Percentiles rank a stretch among this genome's conserved stretches.
phyloP scores from a whole-genome alignment of 2,329 filamentous ascomycete genomes.

The Verticillium isaacii region DNA sequence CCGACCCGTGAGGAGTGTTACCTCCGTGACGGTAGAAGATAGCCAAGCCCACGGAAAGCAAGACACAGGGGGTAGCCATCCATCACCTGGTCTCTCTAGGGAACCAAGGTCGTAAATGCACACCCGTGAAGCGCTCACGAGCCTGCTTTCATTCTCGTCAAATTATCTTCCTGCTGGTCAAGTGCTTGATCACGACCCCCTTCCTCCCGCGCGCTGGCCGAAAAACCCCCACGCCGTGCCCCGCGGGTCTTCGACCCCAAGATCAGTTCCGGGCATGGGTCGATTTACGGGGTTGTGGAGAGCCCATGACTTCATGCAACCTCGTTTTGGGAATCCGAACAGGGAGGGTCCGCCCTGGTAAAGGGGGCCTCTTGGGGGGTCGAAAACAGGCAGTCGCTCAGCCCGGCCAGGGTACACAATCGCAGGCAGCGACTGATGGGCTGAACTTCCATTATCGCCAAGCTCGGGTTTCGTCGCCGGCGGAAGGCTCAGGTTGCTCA shows the following conservation, averaged over 20 bases:
- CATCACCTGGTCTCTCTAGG: background rate
- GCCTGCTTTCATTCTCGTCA: background rate
- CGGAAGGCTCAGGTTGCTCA: background rate
- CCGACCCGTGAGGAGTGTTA: background rate
- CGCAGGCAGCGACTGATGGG: background rate
- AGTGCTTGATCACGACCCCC: background rate
- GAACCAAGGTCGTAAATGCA: background rate
- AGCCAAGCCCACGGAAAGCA: background rate
- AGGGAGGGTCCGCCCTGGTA: background rate
- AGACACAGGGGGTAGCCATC: background rate
- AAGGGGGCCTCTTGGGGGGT: background rate
- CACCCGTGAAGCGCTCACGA: background rate
- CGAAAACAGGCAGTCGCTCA: background rate
- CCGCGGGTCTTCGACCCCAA: background rate
- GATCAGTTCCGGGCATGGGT: background rate
- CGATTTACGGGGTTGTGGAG: constrained; percentile 14
- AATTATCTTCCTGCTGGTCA: background rate
- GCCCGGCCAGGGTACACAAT: background rate
- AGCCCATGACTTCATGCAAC: constrained; percentile 9
- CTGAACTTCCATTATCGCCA: background rate
- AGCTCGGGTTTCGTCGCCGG: background rate
- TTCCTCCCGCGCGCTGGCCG: background rate
- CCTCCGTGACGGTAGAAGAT: background rate
- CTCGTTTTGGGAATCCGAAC: constrained; percentile 4
- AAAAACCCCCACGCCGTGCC: background rate